These are phyloP conservation scores for Triticum dicoccoides DNA, from an alignment of 176 grass and related monocot species.

Conservation along the genomic window DNA sequence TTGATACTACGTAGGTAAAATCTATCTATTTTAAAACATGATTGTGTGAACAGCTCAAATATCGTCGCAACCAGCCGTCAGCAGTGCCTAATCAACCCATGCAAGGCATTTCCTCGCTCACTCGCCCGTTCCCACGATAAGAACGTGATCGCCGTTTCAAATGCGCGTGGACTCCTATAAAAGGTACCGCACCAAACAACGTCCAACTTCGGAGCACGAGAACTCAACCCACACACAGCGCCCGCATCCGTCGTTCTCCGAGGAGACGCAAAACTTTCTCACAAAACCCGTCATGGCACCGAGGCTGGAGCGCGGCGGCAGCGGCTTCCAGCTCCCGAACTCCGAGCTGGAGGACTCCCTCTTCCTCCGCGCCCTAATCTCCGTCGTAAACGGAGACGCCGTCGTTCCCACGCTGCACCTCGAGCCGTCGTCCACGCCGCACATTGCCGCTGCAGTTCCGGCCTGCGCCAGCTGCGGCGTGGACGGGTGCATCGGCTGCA, in stretches of 20 bases:
- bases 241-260: no score
- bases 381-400: constrained; percentile 54
- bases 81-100: not conserved
- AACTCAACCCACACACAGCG: not conserved
- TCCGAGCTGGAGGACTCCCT: constrained; percentile 67
- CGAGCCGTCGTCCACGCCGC: not conserved
- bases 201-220: not conserved
- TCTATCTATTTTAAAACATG: no score
- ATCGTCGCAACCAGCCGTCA: not conserved
- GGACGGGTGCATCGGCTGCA: constrained; percentile 52
- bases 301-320: constrained; percentile 34
- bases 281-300: constrained; percentile 39
- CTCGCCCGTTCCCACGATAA: not conserved
- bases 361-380: constrained; percentile 71
- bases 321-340: constrained; percentile 56
- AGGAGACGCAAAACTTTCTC: not conserved
- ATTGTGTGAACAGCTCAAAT: not conserved
- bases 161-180: not conserved
- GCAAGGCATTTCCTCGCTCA: no score
- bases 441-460: not conserved
- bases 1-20: no score
- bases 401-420: not conserved
- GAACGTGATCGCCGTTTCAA: not conserved
- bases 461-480: constrained; percentile 42
- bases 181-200: not conserved